Conservation (phyloP, 768 basidiomycete genomes). For the Boletus bicolor region DNA sequence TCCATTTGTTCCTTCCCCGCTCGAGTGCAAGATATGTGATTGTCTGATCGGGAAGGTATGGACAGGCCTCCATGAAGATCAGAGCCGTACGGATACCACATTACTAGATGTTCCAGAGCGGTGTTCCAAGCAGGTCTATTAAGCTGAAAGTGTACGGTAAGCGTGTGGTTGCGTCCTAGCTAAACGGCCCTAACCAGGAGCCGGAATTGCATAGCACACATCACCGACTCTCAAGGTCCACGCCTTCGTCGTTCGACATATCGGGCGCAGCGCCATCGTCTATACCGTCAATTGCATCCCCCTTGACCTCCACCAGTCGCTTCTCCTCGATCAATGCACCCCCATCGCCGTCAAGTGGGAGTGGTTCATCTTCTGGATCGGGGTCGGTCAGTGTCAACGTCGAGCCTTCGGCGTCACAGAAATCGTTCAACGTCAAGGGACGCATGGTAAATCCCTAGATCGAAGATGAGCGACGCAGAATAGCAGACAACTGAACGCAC, state of each 20-base stretch:
- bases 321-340: not conserved
- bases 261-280: not conserved
- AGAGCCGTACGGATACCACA: too few species aligned
- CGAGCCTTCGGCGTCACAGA: constrained; percentile 44
- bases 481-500: constrained; percentile 26
- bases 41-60: too few species aligned
- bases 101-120: not conserved
- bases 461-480: not conserved
- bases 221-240: constrained; percentile 7
- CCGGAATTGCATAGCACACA: not conserved
- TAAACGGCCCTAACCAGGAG: not conserved
- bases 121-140: constrained; percentile 12
- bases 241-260: not conserved
- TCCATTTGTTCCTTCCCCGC: too few species aligned
- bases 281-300: not conserved
- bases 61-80: not conserved
- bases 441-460: constrained; percentile 73
- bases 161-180: not conserved
- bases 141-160: constrained; percentile 9
- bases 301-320: constrained; percentile 3
- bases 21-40: not conserved
- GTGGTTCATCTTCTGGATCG: constrained; percentile 30
- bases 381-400: constrained; percentile 23
- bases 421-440: constrained; percentile 68
- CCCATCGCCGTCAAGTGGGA: constrained; percentile 1